Evolutionary conservation across 2,329 filamentous ascomycete species (phyloP).

Genomic region (Orbilia ellipsospora): DNA sequence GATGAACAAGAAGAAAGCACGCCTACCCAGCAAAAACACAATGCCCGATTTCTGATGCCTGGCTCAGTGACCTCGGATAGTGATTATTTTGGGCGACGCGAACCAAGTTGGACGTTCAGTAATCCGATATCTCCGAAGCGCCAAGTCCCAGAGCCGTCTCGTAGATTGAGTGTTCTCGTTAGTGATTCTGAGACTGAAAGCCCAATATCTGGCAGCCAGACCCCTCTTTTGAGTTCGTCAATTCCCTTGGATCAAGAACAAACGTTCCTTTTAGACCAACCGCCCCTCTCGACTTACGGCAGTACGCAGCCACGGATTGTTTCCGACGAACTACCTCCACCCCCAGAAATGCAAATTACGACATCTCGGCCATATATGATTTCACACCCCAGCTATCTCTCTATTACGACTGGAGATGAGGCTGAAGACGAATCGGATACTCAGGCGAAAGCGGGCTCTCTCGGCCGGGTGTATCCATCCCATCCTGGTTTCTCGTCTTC

Average conservation of each 20-base stretch:
- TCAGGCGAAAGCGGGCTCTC: conserved; percentile 25
- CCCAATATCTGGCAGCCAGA: conserved; percentile 42
- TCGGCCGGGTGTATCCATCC: conserved; percentile 34
- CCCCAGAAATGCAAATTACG: conserved; percentile 30
- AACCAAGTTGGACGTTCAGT: conserved; percentile 36
- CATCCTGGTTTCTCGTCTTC: conserved; percentile 46
- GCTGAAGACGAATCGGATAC: conserved; percentile 53
- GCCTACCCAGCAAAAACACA: conserved; percentile 51
- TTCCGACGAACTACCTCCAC: conserved; percentile 16
- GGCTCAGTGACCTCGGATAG: conserved; percentile 43
- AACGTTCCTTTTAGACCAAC: conserved; percentile 31
- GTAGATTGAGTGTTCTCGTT: conserved; percentile 27
- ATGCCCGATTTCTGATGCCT: conserved; percentile 37
- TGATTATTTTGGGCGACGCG: conserved; percentile 50
- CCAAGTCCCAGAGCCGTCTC: conserved; percentile 25
- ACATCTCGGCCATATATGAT: conserved; percentile 29
- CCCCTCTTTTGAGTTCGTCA: conserved; percentile 51
- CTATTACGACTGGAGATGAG: conserved; percentile 51
- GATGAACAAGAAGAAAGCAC: conserved; percentile 54
- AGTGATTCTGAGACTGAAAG: conserved; percentile 50
- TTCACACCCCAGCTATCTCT: conserved; percentile 49
- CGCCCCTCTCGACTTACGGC: conserved; percentile 25
- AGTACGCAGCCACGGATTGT: conserved; percentile 18
- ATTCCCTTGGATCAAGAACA: conserved; percentile 53
- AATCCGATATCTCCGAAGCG: conserved; percentile 46